These are phyloP conservation scores for Rhazya stricta DNA, from an alignment of 257 asterid species.

Conservation along the genomic window DNA sequence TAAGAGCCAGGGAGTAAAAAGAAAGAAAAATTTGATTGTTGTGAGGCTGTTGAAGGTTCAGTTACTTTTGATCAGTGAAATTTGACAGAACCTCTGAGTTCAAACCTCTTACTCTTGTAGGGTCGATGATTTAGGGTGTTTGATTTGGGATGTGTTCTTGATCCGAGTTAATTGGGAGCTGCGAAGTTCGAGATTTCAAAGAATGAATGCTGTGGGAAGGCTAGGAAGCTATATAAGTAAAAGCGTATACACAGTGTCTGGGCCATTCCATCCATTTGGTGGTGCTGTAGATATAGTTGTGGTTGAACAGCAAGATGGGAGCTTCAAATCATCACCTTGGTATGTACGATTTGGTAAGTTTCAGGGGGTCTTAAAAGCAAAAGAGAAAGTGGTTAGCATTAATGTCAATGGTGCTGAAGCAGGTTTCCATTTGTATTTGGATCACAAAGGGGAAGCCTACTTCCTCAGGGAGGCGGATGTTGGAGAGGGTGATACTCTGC, in stretches of 20 bases:
- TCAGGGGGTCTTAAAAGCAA: constrained; percentile 86
- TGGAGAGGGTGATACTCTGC: constrained; percentile 37
- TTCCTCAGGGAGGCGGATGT: constrained; percentile 64
- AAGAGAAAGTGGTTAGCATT: constrained; percentile 75
- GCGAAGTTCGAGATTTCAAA: constrained; percentile 20
- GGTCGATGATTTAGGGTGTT: constrained; percentile 17
- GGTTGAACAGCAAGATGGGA: constrained; percentile 91
- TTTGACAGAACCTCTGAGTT: constrained; percentile 11
- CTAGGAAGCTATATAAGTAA: constrained; percentile 74
- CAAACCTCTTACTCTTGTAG: constrained; percentile 7
- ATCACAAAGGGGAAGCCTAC: constrained; percentile 81
- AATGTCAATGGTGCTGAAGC: constrained; percentile 74
- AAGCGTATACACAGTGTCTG: constrained; percentile 76
- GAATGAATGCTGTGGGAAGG: constrained; percentile 89
- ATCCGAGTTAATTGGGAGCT: constrained; percentile 23
- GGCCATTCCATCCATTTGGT: constrained; percentile 96
- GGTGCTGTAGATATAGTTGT: constrained; percentile 95
- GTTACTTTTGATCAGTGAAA: constrained; percentile 9
- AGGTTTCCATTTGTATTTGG: constrained; percentile 74
- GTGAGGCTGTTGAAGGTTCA: constrained; percentile 3
- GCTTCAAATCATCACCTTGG: constrained; percentile 95
- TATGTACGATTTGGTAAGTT: constrained; percentile 95
- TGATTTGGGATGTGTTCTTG: constrained; percentile 17
- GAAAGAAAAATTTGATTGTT: neutral
- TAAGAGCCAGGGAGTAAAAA: neutral